These are phyloP conservation scores for Nakazawaea siamensis DNA, from an alignment of 805 yeast species.

Conservation along the genomic window DNA sequence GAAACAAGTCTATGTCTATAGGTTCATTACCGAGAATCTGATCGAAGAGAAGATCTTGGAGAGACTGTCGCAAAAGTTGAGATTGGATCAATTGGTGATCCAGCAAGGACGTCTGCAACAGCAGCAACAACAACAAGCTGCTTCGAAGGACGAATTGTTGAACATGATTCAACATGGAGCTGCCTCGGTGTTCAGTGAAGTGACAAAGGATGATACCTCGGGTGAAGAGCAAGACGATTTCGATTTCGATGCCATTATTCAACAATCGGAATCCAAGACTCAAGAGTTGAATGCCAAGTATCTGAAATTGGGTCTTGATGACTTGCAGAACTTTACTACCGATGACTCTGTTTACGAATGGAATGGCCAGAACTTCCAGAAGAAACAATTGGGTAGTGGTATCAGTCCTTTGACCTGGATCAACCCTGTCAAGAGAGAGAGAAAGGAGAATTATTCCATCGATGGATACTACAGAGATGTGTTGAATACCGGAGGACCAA, in stretches of 20 bases:
- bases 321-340: conserved; percentile 66
- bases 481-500: conserved; percentile 56
- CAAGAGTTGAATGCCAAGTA: conserved; percentile 53
- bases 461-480: conserved; percentile 57
- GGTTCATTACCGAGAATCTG: conserved; percentile 75
- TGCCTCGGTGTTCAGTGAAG: conserved; percentile 43
- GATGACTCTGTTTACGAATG: conserved; percentile 74
- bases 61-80: conserved; percentile 71
- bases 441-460: conserved; percentile 78
- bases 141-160: conserved; percentile 62
- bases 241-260: conserved; percentile 55
- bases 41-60: conserved; percentile 79
- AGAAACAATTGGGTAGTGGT: conserved; percentile 42
- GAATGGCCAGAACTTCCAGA: conserved; percentile 79
- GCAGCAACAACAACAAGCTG: conserved; percentile 25
- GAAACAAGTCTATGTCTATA: conserved; percentile 71
- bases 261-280: conserved; percentile 57
- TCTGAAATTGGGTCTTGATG: conserved; percentile 63
- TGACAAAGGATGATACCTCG: conserved; percentile 21
- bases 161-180: conserved; percentile 85
- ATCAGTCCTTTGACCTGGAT: conserved; percentile 56
- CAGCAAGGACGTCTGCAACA: conserved; percentile 53
- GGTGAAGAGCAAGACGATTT: conserved; percentile 27
- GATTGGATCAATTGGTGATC: conserved; percentile 75
- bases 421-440: conserved; percentile 77